A percentile compares a stretch with the other conserved stretches of the same genome.
These are phyloP conservation scores for Penicillium sclerotiorum DNA, from an alignment of 2,329 filamentous ascomycete genomes.

Conservation along the genomic window DNA sequence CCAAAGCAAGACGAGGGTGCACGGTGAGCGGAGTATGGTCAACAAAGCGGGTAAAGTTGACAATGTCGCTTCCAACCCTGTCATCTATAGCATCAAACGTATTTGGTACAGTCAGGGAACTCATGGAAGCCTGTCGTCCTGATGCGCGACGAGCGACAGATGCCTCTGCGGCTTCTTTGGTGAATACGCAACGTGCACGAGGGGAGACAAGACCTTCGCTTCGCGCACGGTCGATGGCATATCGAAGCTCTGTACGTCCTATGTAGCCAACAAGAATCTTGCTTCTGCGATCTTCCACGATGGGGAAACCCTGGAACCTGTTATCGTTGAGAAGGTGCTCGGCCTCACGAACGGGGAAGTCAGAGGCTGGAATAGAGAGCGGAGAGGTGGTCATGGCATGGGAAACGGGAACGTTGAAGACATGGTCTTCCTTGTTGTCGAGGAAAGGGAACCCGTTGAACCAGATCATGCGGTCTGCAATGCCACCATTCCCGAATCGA, in stretches of 20 bases:
- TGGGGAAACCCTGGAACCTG: slow-evolving; percentile 88
- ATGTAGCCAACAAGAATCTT: slow-evolving; percentile 87
- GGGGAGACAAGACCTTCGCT: slow-evolving; percentile 67
- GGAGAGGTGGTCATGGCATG: slow-evolving; percentile 82
- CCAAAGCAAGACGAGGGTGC: slow-evolving; percentile 85
- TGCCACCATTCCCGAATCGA: slow-evolving; percentile 90
- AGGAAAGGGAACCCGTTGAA: slow-evolving; percentile 97
- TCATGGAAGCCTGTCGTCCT: slow-evolving; percentile 15
- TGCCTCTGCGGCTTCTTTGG: slow-evolving; percentile 51
- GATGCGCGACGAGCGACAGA: slow-evolving; percentile 35
- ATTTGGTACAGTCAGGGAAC: slow-evolving; percentile 40
- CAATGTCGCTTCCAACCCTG: slow-evolving; percentile 57
- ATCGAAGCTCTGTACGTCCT: slow-evolving; percentile 85
- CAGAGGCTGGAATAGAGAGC: slow-evolving; percentile 71
- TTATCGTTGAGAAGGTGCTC: slow-evolving; percentile 76
- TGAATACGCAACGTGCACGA: slow-evolving; percentile 74
- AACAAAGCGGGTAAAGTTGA: slow-evolving; percentile 86
- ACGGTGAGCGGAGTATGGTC: slow-evolving; percentile 88
- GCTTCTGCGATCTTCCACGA: slow-evolving; percentile 72
- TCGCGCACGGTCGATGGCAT: slow-evolving; percentile 80
- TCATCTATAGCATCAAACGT: slow-evolving; percentile 64
- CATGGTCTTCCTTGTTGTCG: slow-evolving; percentile 96
- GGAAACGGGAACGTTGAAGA: slow-evolving; percentile 91
- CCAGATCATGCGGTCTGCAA: slow-evolving; percentile 98
- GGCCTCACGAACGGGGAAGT: slow-evolving; percentile 73